Base-by-base conservation (phyloP, 345 rosid species). In the Mallotus nudiflorus region DNA sequence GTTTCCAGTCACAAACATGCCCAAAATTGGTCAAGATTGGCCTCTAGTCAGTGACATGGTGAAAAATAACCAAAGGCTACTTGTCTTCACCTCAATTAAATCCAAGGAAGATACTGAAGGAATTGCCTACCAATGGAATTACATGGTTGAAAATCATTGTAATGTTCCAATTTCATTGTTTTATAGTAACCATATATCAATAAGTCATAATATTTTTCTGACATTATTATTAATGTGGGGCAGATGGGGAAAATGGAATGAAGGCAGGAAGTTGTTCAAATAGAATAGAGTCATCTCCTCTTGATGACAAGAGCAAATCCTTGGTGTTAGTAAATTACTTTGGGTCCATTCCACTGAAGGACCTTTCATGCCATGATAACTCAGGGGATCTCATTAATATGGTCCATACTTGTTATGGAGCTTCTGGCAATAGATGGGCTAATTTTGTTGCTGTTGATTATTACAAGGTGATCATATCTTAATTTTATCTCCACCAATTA, bases 111-210 rank as follows among this genome's bases (percentile, higher is more conserved):
- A 67, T 37, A 59, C 73, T 20, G 95, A 89, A 77, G 90, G 87
- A 48, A 85, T 87, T 13, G 92, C 95, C 25, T 89, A 85, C 68
- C 95, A 89, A 61, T 89, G 95, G 95, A 84, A 77, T 51, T 89
- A 83, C 85, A 89, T 87, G 95, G 91, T 85, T 35, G 95, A 87
- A 82, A 89, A 89, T 69, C 92, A 87, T 27, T 89, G 95, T 87
- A 82, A 71, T 75, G 3, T n/a, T 24, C 0, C 7, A 19, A 22
- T n/a, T 37, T 20, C 24, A 11, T 33, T 33, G 37, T 33, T n/a
- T n/a, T n/a, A n/a, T n/a, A n/a, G n/a, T n/a, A n/a, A n/a, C n/a
- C n/a, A n/a, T n/a, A n/a, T n/a, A n/a, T n/a, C n/a, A n/a, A n/a
- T n/a, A n/a, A n/a, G n/a, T n/a, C n/a, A n/a, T n/a, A n/a, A n/a